Evolutionary conservation across 441 rosid genomes (phyloP).

Genomic region (Melastoma candidum): DNA sequence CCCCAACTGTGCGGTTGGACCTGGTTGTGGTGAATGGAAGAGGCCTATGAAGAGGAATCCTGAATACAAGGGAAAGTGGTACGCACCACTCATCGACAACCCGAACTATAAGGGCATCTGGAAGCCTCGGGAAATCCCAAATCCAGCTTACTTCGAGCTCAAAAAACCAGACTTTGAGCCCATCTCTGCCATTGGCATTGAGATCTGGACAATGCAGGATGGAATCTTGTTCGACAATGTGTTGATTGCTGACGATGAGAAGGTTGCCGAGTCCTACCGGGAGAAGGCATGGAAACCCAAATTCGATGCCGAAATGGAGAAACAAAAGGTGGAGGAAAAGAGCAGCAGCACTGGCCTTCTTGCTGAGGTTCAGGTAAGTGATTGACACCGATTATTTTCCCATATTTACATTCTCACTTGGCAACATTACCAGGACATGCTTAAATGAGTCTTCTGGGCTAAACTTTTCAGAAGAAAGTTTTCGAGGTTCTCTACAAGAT

Average conservation of each 20-base stretch:
- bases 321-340: slow-evolving; percentile 56
- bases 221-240: slow-evolving; percentile 88
- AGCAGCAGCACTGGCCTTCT: slow-evolving; percentile 41
- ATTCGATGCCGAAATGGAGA: slow-evolving; percentile 68
- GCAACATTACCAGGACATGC: not conserved
- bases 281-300: slow-evolving; percentile 73
- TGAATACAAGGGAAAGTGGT: slow-evolving; percentile 96
- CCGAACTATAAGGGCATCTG: slow-evolving; percentile 90
- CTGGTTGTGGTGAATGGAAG: slow-evolving; percentile 98
- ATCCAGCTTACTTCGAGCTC: slow-evolving; percentile 78
- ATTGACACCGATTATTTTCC: not conserved
- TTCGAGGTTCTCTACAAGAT: slow-evolving; percentile 70
- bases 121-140: slow-evolving; percentile 87
- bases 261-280: slow-evolving; percentile 48
- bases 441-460: slow-evolving; percentile 5
- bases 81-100: slow-evolving; percentile 82
- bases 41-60: slow-evolving; percentile 84
- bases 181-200: slow-evolving; percentile 85
- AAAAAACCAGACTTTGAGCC: slow-evolving; percentile 75
- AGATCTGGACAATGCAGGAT: slow-evolving; percentile 99
- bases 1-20: slow-evolving; percentile 78
- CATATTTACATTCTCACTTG: not conserved
- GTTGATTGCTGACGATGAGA: slow-evolving; percentile 68
- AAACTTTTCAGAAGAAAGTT: slow-evolving; percentile 61
- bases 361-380: slow-evolving; percentile 55